These are phyloP conservation scores for Phytophthora palmivora DNA, from an alignment of 352 stramenopile species.

Conservation along the genomic window DNA sequence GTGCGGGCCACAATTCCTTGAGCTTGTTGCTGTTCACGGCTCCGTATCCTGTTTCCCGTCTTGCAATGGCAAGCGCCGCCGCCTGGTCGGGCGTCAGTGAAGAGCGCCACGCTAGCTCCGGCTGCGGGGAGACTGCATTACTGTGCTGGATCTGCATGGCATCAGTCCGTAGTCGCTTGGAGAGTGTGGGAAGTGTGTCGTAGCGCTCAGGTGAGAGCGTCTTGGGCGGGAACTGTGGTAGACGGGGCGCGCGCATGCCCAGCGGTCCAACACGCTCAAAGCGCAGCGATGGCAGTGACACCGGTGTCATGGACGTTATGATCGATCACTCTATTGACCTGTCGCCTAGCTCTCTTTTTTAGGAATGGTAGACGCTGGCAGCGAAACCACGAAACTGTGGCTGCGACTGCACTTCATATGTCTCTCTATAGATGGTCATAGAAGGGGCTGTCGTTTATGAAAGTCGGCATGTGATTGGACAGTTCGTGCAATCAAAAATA, in stretches of 20 bases:
- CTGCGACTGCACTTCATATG: no score
- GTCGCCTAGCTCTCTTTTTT: slow-evolving; percentile 8
- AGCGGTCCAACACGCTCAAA: slow-evolving; percentile 14
- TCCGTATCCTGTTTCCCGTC: slow-evolving; percentile 24
- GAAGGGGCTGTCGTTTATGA: not conserved
- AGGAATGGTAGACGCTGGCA: slow-evolving; percentile 13
- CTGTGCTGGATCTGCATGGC: no score
- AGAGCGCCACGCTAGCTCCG: slow-evolving; percentile 19
- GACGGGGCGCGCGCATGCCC: slow-evolving; percentile 8
- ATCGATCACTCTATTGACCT: not conserved
- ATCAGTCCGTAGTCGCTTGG: slow-evolving; percentile 19
- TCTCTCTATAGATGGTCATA: slow-evolving; percentile 3
- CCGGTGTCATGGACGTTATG: slow-evolving; percentile 28
- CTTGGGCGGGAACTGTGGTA: slow-evolving; percentile 19
- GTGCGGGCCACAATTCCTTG: not conserved
- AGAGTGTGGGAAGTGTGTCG: slow-evolving; percentile 11
- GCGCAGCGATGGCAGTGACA: slow-evolving; percentile 30
- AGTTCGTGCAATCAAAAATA: slow-evolving; percentile 1
- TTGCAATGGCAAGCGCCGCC: slow-evolving; percentile 29
- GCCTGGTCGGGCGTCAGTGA: slow-evolving; percentile 30
- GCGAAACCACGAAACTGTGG: not conserved
- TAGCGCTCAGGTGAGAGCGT: slow-evolving; percentile 9
- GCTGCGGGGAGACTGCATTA: no score
- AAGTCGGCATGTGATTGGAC: slow-evolving; percentile 12
- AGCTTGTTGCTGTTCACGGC: slow-evolving; percentile 8